phyloP scores from a whole-genome alignment of 352 stramenopile genomes.

The Pythium graminicola region DNA sequence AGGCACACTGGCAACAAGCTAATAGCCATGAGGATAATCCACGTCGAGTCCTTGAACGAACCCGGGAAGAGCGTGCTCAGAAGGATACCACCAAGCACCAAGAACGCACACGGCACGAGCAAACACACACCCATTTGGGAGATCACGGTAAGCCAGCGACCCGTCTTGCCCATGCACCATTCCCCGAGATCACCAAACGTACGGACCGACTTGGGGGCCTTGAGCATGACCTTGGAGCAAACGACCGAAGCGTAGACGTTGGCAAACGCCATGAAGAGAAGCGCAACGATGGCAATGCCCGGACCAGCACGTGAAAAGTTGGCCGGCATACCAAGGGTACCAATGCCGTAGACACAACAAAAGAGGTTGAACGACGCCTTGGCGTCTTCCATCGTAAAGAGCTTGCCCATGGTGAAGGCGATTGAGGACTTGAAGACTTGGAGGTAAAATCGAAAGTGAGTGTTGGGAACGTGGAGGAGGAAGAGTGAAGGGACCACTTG shows the following conservation, averaged over 20 bases:
- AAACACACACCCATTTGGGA: no score
- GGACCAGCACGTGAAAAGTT: not conserved
- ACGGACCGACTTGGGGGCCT: not conserved
- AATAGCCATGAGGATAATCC: conserved; percentile 33
- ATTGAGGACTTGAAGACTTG: not conserved
- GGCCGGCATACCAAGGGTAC: not conserved
- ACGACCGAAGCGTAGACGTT: not conserved
- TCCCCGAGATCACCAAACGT: not conserved
- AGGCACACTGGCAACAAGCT: conserved; percentile 27
- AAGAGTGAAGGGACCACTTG: not conserved
- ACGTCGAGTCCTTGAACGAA: conserved; percentile 15
- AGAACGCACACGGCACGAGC: no score
- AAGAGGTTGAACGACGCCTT: not conserved
- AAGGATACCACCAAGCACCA: conserved; percentile 42
- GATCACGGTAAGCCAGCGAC: not conserved
- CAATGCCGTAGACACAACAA: not conserved
- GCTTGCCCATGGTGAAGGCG: not conserved
- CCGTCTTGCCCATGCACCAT: not conserved
- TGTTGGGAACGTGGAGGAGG: not conserved
- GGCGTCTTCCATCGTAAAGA: not conserved
- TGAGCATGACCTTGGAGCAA: not conserved
- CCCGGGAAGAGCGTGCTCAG: conserved; percentile 44
- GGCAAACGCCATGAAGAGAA: not conserved
- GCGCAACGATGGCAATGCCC: not conserved
- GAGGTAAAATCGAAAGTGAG: not conserved